Evolutionary conservation across 208 protist genomes (phyloP), one percentile per base, ranked within the genome.

Genomic region (Angomonas ambiguus): DNA sequence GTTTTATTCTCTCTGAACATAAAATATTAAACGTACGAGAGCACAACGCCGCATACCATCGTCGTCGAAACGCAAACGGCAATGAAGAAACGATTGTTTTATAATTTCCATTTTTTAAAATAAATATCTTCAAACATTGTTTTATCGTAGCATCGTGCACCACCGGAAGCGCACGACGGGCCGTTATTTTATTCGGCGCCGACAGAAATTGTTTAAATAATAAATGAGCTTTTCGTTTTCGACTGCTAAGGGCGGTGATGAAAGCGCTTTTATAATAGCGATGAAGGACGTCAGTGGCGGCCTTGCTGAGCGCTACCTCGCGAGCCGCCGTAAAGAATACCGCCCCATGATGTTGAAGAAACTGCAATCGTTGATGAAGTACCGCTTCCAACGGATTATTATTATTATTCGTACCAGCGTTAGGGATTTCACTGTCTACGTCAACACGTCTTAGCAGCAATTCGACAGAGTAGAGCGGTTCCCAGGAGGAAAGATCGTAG

Each of bases 11-110:
- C 49, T 74, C 57, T 11, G 87, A 89, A 6, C 87, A 87, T 83
- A 96, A 91, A 25, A 55, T 74, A 53, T 96, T 96, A 85, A 87
- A 96, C 30, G 92, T 83, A 10, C 75, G 63, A 34, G 75, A 76
- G 1, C 87, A 82, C 63, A 95, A 74, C 27, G 87, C 84, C 56
- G 84, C 89, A 24, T 93, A 68, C 87, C 90, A 95, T 22, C 83
- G 79, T 2, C 85, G 79, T 0, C 90, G 84, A 83, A 76, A 87
- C 20, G 80, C 81, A 51, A 91, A 95, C 34, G 90, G 90, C 2
- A 71, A 73, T 1, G 24, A 45, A 16, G 16, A 16, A 45, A 45
- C 16, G 16, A 27, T 30, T 56, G 6, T 24, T 18, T 56, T 56
- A 56, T 56, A 30, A 56, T 56, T 56, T 28, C 24, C 24, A 5